Percentiles rank a stretch among this genome's conserved stretches.
Evolutionary conservation across 352 stramenopile species (phyloP).

Genomic region (Paralagenidium karlingii): DNA sequence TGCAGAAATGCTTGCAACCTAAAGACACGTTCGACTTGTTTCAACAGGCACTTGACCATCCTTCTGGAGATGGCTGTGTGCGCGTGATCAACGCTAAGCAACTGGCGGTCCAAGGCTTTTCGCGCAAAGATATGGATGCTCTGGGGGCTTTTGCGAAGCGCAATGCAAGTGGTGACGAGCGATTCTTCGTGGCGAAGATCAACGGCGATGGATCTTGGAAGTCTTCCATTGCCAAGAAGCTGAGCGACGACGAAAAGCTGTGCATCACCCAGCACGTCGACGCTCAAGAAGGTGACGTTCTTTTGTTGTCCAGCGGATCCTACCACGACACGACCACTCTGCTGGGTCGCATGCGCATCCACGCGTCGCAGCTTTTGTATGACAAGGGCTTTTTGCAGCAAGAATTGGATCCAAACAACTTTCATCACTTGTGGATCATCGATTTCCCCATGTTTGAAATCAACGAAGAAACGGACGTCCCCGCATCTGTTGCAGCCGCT

Average conservation of each 20-base stretch:
- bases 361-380: slow-evolving; percentile 45
- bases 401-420: slow-evolving; percentile 54
- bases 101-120: slow-evolving; percentile 36
- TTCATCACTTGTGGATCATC: slow-evolving; percentile 72
- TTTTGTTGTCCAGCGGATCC: slow-evolving; percentile 41
- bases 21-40: slow-evolving; percentile 30
- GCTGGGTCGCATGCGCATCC: slow-evolving; percentile 53
- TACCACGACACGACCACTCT: slow-evolving; percentile 43
- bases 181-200: slow-evolving; percentile 54
- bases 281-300: slow-evolving; percentile 46
- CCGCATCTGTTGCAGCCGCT: slow-evolving; percentile 6
- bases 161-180: slow-evolving; percentile 7
- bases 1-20: slow-evolving; percentile 24
- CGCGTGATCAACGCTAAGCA: slow-evolving; percentile 63
- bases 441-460: slow-evolving; percentile 84
- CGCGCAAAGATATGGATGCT: slow-evolving; percentile 58
- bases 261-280: slow-evolving; percentile 26
- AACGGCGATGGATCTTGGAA: slow-evolving; percentile 47
- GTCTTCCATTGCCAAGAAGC: slow-evolving; percentile 50
- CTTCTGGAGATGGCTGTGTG: slow-evolving; percentile 21
- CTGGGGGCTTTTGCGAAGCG: slow-evolving; percentile 41
- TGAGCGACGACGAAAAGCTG: slow-evolving; percentile 30
- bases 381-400: slow-evolving; percentile 40
- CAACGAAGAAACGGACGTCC: slow-evolving; percentile 34
- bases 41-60: slow-evolving; percentile 14